Evolutionary conservation across 1,139 yeast genomes (phyloP), one percentile per base, ranked within the genome.

Genomic region (Nadsonia commutata): DNA sequence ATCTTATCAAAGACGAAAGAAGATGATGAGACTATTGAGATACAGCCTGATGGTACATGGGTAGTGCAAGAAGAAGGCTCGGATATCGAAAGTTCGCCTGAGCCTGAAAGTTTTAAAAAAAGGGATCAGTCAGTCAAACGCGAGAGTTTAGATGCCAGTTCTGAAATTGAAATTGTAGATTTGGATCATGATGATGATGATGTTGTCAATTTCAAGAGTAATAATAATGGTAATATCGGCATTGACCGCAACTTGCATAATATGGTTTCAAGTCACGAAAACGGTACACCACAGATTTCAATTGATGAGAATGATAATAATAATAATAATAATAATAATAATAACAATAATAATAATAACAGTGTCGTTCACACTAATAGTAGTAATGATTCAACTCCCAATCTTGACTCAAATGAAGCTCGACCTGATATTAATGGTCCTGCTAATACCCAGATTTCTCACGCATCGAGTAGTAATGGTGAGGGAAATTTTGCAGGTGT

Each of bases 41-140:
- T 67, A 16, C 50, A 53, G 20, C 59, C 66, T 0, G 60, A 63
- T 39, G 71, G 71, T 9, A 38, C 52, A 1, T 67, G 71, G 70
- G 44, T 43, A 6, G 41, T 51, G 17, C 54, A 51, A 1, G 42
- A 44, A 18, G 49, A 42, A 9, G 44, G 40, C 3, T 40, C 45
- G 13, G 52, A 48, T 20, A 21, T 23, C 20, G 45, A 43, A 16
- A 45, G 45, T 9, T 39, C 41, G 11, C 46, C 44, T 5, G 47
- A 41, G 11, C 41, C 39, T 3, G 31, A 42, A 2, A 40, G 16
- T 27, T 11, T 27, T 4, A 4, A 9, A 27, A 13, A 16, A 4
- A 13, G n/a, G 3, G n/a, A 13, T 16, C 16, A 13, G 3, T 3
- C 33, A 6, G n/a, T 27, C 16, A 27, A 27, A 16, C 33, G 33